Percentiles rank a stretch among this genome's conserved stretches.
Conservation (phyloP, 352 stramenopile species). For the Globisporangium viniferum region DNA sequence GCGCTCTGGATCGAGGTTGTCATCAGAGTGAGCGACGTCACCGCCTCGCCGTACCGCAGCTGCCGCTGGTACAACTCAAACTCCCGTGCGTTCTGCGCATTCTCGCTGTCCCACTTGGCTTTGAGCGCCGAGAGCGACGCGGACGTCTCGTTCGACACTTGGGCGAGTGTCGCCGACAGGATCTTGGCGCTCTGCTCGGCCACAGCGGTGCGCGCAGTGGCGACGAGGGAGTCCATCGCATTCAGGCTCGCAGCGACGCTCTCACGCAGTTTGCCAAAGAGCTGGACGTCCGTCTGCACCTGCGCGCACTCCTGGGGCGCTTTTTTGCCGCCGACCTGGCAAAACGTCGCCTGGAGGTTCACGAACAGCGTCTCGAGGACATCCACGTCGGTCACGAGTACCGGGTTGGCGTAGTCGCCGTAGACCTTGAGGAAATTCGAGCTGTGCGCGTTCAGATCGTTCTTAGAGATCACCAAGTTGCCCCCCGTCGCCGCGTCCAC, state of each 20-base stretch:
- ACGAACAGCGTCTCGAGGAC: slow-evolving; percentile 4
- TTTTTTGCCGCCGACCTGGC: neutral
- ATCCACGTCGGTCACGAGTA: neutral
- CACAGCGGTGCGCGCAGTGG: neutral
- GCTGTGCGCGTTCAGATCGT: neutral
- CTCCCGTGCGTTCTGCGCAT: neutral
- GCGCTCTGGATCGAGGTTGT: neutral
- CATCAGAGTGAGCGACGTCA: neutral
- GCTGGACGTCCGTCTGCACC: neutral
- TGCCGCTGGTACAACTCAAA: neutral
- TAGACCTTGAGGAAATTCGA: slow-evolving; percentile 2
- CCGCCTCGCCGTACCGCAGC: neutral
- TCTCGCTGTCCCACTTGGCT: slow-evolving; percentile 1
- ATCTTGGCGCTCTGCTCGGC: slow-evolving; percentile 5
- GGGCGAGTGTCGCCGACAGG: neutral
- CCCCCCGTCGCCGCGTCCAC: too few relatives aligned
- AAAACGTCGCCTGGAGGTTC: neutral
- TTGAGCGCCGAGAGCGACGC: neutral
- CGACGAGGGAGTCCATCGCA: neutral
- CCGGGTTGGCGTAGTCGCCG: neutral
- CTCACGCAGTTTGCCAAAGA: neutral
- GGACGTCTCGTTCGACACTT: slow-evolving; percentile 4
- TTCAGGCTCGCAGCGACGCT: neutral
- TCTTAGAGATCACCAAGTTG: neutral
- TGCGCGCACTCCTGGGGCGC: neutral